Evolutionary conservation across 2,329 filamentous ascomycete genomes (phyloP).

Genomic region (Talaromyces sp.): DNA sequence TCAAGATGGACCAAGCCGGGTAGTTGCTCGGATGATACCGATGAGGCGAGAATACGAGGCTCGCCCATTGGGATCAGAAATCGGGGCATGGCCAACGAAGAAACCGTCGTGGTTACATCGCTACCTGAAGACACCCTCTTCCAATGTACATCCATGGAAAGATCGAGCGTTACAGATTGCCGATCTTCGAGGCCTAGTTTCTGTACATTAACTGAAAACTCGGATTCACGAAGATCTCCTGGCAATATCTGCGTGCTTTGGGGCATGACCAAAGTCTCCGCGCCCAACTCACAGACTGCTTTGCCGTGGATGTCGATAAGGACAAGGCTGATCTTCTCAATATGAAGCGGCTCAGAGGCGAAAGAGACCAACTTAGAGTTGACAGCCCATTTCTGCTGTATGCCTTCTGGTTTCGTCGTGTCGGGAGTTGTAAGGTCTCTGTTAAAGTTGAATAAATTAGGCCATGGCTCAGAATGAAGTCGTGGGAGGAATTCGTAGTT

Average conservation of each 20-base stretch:
- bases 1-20: conserved; percentile 43
- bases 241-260: conserved; percentile 48
- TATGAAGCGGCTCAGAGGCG: conserved; percentile 56
- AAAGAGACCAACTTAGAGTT: conserved; percentile 69
- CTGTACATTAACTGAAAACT: conserved; percentile 68
- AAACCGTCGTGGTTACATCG: conserved; percentile 51
- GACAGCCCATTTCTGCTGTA: conserved; percentile 77
- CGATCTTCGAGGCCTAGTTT: conserved; percentile 80
- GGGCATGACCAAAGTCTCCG: conserved; percentile 26
- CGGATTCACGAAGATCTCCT: conserved; percentile 64
- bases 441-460: conserved; percentile 71
- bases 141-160: conserved; percentile 74
- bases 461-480: conserved; percentile 74
- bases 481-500: conserved; percentile 82
- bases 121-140: conserved; percentile 45
- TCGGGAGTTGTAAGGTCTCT: conserved; percentile 27
- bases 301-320: conserved; percentile 58
- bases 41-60: conserved; percentile 68
- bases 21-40: conserved; percentile 27
- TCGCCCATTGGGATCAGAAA: conserved; percentile 77
- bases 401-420: conserved; percentile 47
- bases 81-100: conserved; percentile 69
- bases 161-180: conserved; percentile 65
- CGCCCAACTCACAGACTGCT: conserved; percentile 50
- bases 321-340: conserved; percentile 61